Evolutionary conservation across 2,329 filamentous ascomycete species (phyloP).

Genomic region (Pseudogymnoascus sp.): DNA sequence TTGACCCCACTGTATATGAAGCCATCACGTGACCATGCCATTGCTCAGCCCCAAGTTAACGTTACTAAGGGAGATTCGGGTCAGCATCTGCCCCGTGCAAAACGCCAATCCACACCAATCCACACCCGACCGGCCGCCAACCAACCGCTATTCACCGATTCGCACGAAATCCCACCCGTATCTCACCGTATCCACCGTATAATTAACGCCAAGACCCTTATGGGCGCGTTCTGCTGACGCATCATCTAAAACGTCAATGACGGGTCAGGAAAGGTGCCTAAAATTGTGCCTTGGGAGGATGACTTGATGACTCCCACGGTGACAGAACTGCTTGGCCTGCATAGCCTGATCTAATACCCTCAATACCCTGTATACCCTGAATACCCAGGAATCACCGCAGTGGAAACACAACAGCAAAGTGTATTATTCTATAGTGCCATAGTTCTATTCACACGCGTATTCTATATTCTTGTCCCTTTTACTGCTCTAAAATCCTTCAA

Average conservation of each 20-base stretch:
- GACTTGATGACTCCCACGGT: not conserved
- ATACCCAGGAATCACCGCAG: not conserved
- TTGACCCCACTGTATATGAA: too few species aligned
- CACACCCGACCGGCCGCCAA: not conserved
- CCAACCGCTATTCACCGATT: not conserved
- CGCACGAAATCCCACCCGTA: not conserved
- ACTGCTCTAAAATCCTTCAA: not conserved
- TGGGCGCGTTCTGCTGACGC: not conserved
- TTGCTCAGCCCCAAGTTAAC: not conserved
- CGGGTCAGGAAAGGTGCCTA: not conserved
- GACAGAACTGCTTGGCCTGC: not conserved
- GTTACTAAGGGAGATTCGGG: not conserved
- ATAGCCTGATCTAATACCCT: not conserved
- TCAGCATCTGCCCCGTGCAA: constrained; percentile 3
- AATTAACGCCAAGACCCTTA: not conserved
- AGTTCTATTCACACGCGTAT: not conserved
- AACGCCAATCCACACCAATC: not conserved
- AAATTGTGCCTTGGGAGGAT: not conserved
- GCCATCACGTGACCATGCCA: not conserved
- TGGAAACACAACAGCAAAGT: not conserved
- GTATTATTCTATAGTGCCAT: not conserved
- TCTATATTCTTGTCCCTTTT: not conserved
- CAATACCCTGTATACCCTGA: not conserved
- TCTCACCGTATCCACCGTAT: not conserved
- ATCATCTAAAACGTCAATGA: not conserved